These are phyloP conservation scores for Talaromyces nanjingensis DNA, from an alignment of 495 filamentous ascomycete genomes.

Conservation along the genomic window DNA sequence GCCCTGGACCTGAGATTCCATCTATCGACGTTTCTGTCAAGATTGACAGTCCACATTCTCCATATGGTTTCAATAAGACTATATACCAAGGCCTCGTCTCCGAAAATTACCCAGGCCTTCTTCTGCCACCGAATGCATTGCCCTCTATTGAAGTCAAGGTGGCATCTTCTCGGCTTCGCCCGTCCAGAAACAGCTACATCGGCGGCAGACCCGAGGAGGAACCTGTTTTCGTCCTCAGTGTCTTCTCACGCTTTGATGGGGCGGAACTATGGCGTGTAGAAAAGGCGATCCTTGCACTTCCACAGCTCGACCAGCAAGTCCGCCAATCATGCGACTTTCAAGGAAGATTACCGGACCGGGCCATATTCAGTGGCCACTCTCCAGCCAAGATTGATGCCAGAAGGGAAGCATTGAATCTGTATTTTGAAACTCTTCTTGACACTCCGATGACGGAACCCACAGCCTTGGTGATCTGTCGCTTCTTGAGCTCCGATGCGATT, in stretches of 20 bases:
- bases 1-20: slow-evolving; percentile 21
- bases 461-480: slow-evolving; percentile 79
- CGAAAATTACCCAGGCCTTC: slow-evolving; percentile 74
- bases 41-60: slow-evolving; percentile 29
- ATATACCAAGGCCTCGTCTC: slow-evolving; percentile 67
- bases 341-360: slow-evolving; percentile 71
- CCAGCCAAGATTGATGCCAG: slow-evolving; percentile 90
- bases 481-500: slow-evolving; percentile 79
- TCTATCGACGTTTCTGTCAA: slow-evolving; percentile 35
- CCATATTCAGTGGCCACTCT: slow-evolving; percentile 85
- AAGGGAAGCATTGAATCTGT: slow-evolving; percentile 70
- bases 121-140: slow-evolving; percentile 87
- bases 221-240: slow-evolving; percentile 84
- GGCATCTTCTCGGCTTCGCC: slow-evolving; percentile 86
- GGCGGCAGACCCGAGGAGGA: slow-evolving; percentile 71
- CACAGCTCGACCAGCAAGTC: slow-evolving; percentile 71
- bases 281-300: slow-evolving; percentile 78
- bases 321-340: slow-evolving; percentile 61
- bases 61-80: slow-evolving; percentile 14
- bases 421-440: slow-evolving; percentile 77
- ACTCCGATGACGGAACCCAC: slow-evolving; percentile 71
- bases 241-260: slow-evolving; percentile 71
- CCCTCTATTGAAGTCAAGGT: slow-evolving; percentile 78
- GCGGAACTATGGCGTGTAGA: slow-evolving; percentile 88
- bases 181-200: slow-evolving; percentile 77